Percentiles rank a stretch among this genome's conserved stretches.
These are phyloP conservation scores for Punctularia strigosozonata DNA, from an alignment of 768 basidiomycete genomes.

Conservation along the genomic window DNA sequence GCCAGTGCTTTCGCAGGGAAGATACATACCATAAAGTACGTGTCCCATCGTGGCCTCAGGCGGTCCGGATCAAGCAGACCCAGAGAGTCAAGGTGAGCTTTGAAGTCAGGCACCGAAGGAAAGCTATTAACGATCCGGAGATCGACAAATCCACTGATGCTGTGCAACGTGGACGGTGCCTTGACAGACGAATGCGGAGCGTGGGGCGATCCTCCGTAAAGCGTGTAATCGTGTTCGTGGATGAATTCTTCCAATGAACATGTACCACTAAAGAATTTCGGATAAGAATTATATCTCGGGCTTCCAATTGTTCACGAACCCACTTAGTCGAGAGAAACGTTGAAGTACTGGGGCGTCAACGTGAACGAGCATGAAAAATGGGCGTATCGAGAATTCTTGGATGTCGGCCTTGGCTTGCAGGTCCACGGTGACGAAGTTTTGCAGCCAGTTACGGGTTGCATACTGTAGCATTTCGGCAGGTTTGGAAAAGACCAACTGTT, in stretches of 20 bases:
- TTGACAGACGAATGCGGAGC: neutral
- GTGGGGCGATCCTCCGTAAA: constrained; percentile 36
- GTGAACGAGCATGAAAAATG: constrained; percentile 79
- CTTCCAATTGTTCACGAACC: constrained; percentile 21
- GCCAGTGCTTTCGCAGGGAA: neutral
- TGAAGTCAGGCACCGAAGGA: constrained; percentile 35
- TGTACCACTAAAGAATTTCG: constrained; percentile 2
- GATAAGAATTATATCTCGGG: neutral
- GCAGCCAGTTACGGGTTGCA: constrained; percentile 73
- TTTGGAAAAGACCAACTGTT: too few relatives aligned
- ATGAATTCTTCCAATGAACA: constrained; percentile 65
- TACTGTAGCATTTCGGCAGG: constrained; percentile 59
- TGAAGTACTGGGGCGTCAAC: constrained; percentile 74
- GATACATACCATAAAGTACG: constrained; percentile 83
- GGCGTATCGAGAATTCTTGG: constrained; percentile 66
- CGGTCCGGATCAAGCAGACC: constrained; percentile 64
- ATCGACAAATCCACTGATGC: constrained; percentile 37
- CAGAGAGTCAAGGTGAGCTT: constrained; percentile 52
- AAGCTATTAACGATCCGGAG: constrained; percentile 61
- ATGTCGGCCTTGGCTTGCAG: constrained; percentile 44
- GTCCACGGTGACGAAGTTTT: constrained; percentile 74
- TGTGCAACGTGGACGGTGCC: constrained; percentile 8
- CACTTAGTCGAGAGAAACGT: constrained; percentile 50
- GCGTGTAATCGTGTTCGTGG: constrained; percentile 50
- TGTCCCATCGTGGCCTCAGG: constrained; percentile 86